Percentiles rank a stretch among this genome's conserved stretches.
phyloP scores from a whole-genome alignment of 2,329 filamentous ascomycete genomes.

The Ophiostoma triangulosporum region DNA sequence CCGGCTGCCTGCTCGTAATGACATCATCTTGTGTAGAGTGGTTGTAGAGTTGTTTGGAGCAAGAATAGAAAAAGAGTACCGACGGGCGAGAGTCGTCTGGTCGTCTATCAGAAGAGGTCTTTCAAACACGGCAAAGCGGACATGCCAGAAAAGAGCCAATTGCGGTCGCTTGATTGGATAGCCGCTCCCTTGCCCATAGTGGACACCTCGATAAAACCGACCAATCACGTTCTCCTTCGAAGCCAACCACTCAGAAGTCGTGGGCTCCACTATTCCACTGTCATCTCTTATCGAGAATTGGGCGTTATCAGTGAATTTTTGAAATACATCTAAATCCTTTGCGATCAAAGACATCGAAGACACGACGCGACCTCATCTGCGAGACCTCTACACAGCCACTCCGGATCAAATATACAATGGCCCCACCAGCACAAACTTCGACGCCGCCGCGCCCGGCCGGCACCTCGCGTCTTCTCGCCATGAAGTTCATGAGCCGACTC shows the following conservation, averaged over 20 bases:
- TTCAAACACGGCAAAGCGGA: conserved; percentile 2
- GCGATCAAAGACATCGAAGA: too few relatives aligned
- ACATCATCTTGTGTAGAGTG: conserved; percentile 29
- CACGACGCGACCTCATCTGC: too few relatives aligned
- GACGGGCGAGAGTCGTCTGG: neutral
- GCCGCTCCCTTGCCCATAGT: neutral
- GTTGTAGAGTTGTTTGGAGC: neutral
- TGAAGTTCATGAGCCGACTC: conserved; percentile 96
- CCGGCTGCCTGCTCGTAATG: conserved; percentile 25
- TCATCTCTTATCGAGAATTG: conserved; percentile 5
- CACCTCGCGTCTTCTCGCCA: conserved; percentile 78
- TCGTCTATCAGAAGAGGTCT: neutral
- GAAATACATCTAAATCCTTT: neutral
- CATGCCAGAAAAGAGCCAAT: conserved; percentile 1
- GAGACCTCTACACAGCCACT: neutral
- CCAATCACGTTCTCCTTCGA: neutral
- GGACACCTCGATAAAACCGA: neutral
- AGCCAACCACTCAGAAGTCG: neutral
- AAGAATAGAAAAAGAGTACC: neutral
- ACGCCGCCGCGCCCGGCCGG: conserved; percentile 30
- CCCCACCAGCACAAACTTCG: conserved; percentile 9
- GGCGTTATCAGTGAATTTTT: conserved; percentile 1
- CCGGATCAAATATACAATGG: neutral
- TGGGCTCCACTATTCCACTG: neutral
- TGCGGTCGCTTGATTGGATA: conserved; percentile 1